Evolutionary conservation across 768 basidiomycete species (phyloP).

Genomic region (Hemileccinum impolitum): DNA sequence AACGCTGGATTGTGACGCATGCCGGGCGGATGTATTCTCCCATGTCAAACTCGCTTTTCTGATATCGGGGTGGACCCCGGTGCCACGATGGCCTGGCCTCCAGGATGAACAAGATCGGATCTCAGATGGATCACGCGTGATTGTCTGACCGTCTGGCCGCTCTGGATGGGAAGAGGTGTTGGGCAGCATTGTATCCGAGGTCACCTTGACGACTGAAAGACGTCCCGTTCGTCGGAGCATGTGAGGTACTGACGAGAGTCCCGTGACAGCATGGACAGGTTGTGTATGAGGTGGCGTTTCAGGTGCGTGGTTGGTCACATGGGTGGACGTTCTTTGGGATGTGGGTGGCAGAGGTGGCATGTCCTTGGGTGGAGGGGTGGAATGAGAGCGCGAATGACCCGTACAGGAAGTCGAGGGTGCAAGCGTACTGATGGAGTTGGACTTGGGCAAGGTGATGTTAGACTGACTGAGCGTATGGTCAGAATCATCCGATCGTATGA

Average conservation of each 20-base stretch:
- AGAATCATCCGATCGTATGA: constrained; percentile 19
- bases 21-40: constrained; percentile 9
- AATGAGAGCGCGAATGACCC: constrained; percentile 20
- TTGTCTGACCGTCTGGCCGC: background rate
- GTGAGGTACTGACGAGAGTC: constrained; percentile 5
- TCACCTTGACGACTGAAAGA: constrained; percentile 8
- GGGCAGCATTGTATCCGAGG: constrained; percentile 3
- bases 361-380: constrained; percentile 11
- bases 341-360: constrained; percentile 10
- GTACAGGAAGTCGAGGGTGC: constrained; percentile 26
- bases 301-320: constrained; percentile 6
- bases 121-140: constrained; percentile 16
- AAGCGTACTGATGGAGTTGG: constrained; percentile 27
- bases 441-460: constrained; percentile 20
- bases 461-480: constrained; percentile 21
- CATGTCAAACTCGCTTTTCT: constrained; percentile 2
- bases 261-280: constrained; percentile 8
- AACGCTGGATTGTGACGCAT: constrained; percentile 3
- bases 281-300: constrained; percentile 15
- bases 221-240: constrained; percentile 26
- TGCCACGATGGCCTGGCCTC: constrained; percentile 19
- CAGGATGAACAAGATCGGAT: constrained; percentile 14
- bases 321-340: constrained; percentile 13
- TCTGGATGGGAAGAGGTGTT: constrained; percentile 7
- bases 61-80: constrained; percentile 2